phyloP scores from a whole-genome alignment of 768 basidiomycete species.

The Tricholoma saponaceum region DNA sequence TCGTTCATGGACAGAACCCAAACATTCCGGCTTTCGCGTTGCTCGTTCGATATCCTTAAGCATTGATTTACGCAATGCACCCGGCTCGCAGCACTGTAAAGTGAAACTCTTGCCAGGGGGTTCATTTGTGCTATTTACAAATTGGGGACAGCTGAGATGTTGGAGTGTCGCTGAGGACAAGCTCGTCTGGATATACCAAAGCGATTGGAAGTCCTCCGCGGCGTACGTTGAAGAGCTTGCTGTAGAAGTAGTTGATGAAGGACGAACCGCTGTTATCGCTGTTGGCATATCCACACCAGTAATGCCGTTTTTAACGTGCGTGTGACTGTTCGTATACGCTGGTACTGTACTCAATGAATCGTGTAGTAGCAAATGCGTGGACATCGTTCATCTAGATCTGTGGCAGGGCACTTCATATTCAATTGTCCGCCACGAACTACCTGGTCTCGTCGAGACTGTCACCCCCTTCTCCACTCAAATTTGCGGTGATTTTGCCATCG shows the following conservation, averaged over 20 bases:
- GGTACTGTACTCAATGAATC: neutral
- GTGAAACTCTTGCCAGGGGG: neutral
- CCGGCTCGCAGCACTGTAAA: neutral
- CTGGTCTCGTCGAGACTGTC: neutral
- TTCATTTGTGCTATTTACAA: neutral
- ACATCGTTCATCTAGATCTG: neutral
- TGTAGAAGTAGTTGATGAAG: neutral
- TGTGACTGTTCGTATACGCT: neutral
- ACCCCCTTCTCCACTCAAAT: neutral
- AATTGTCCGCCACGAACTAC: neutral
- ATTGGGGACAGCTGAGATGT: neutral
- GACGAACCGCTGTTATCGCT: neutral
- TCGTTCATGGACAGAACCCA: neutral
- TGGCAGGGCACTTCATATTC: neutral
- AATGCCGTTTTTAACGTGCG: neutral
- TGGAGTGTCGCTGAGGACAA: neutral
- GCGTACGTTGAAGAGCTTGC: neutral
- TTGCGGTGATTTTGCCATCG: neutral
- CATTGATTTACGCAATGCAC: neutral
- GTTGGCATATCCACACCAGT: neutral
- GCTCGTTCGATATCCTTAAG: neutral
- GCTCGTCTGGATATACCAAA: neutral
- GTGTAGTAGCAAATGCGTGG: neutral
- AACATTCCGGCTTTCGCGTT: neutral
- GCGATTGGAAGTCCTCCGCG: neutral